Conservation (phyloP, 768 basidiomycete genomes). For the Tephrocybe sp. region DNA sequence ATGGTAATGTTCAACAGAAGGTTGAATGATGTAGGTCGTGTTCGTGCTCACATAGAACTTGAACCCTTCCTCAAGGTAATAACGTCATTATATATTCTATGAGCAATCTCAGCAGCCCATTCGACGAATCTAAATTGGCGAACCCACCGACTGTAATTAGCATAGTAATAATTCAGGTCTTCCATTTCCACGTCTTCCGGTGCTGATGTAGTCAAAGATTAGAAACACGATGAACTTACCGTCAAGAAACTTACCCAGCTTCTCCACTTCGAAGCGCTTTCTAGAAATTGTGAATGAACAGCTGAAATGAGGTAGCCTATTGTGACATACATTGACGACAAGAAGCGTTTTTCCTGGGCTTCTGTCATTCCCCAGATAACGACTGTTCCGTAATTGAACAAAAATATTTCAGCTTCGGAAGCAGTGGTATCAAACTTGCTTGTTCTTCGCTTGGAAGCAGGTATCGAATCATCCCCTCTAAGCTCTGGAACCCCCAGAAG, state of each 20-base stretch:
- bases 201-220: slow-evolving; percentile 39
- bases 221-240: slow-evolving; percentile 2
- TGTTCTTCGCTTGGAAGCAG: slow-evolving; percentile 47
- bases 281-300: slow-evolving; percentile 37
- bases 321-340: slow-evolving; percentile 79
- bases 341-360: slow-evolving; percentile 84
- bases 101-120: slow-evolving; percentile 5
- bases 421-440: slow-evolving; percentile 69
- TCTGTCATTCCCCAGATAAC: slow-evolving; percentile 99
- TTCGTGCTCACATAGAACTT: slow-evolving; percentile 83
- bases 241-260: slow-evolving; percentile 53
- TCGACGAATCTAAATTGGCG: background rate
- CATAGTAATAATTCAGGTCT: slow-evolving; percentile 95
- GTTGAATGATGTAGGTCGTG: slow-evolving; percentile 8
- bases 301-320: background rate
- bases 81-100: slow-evolving; percentile 94
- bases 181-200: slow-evolving; percentile 94
- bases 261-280: slow-evolving; percentile 93
- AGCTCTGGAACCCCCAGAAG: slow-evolving; percentile 79
- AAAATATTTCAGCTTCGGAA: slow-evolving; percentile 83
- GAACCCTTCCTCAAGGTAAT: slow-evolving; percentile 94
- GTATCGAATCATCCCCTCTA: slow-evolving; percentile 35
- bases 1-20: background rate
- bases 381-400: slow-evolving; percentile 93
- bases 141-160: slow-evolving; percentile 88